A percentile compares a stretch with the other conserved stretches of the same genome.
These are phyloP conservation scores for Chloromonas sp. DNA, from an alignment of 163 green algal genomes.

Conservation along the genomic window DNA sequence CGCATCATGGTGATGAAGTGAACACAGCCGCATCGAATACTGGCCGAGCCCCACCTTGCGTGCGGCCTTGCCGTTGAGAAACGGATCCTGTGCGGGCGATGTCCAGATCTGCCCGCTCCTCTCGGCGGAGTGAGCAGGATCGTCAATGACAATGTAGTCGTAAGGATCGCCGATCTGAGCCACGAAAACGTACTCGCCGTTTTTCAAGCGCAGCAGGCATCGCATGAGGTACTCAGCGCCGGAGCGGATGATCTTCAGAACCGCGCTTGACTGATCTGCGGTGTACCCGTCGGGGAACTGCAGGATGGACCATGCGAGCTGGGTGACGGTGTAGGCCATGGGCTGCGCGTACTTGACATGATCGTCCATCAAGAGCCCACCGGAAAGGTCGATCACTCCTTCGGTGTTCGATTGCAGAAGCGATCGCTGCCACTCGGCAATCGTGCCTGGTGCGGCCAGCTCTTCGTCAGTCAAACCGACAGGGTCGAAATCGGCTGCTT, in stretches of 20 bases:
- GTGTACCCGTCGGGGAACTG: constrained; percentile 38
- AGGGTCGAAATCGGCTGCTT: background rate
- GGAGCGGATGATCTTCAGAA: background rate
- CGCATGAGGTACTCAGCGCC: background rate
- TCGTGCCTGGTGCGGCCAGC: background rate
- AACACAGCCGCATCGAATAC: no score
- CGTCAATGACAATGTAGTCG: background rate
- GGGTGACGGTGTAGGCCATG: constrained; percentile 33
- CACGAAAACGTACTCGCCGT: background rate
- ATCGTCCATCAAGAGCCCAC: constrained; percentile 18
- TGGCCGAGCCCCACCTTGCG: background rate
- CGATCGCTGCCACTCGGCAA: background rate
- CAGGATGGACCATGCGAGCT: constrained; percentile 31
- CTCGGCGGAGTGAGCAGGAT: background rate
- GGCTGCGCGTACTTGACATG: constrained; percentile 36
- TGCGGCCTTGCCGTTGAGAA: background rate
- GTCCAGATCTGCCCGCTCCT: background rate
- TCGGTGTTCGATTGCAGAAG: background rate
- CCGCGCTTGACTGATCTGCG: constrained; percentile 5
- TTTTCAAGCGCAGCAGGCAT: background rate
- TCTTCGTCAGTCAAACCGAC: background rate
- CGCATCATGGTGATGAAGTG: no score
- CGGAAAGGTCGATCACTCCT: constrained; percentile 3
- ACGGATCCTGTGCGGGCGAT: background rate
- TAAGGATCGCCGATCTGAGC: background rate